Evolutionary conservation across 306 rosid genomes (phyloP), one percentile per base, ranked within the genome.

Genomic region (Dalbergia oliveri): DNA sequence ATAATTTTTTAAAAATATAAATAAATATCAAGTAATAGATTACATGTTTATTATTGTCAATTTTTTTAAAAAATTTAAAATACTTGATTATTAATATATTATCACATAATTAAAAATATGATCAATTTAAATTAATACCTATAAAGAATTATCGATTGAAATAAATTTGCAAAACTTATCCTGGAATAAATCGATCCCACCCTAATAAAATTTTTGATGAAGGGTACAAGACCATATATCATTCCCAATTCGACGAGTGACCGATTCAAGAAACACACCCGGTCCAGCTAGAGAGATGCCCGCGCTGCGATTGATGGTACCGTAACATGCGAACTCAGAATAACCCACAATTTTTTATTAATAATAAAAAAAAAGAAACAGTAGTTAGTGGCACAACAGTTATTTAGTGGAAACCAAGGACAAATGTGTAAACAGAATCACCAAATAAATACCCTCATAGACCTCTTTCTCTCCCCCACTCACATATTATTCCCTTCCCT

Each of bases 361-460:
- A 13, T 33, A 34, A 12, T 14, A 12, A 6, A 49, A 11, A 49
- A 14, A 10, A 7, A 64, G 45, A 34, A 63, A 63, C 45, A 63
- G 6, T 1, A 63, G 44, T 13, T 54, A 54, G 60, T 16, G 3
- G 13, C 57, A 70, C 4, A 53, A 9, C 1, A 70, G 86, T 71
- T 53, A 82, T 82, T 77, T 18, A 9, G 5, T 14, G 0, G 10
- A 54, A 44, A 77, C 7, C 23, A 77, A 44, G 86, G 86, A 71
- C 69, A 82, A 70, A 77, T 10, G 18, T 1, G 86, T 77, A 82
- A 82, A 53, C 4, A 69, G 1, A 31, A 0, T 53, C 9, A 50
- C 1, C 2, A 18, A 1, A 70, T 41, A 82, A 70, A 76, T 62
- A 76, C 3, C 5, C 67, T 33, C 1, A 47, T 4, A 37, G 34